Evolutionary conservation across 768 basidiomycete species (phyloP).

Genomic region (Lentinus tigrinus): DNA sequence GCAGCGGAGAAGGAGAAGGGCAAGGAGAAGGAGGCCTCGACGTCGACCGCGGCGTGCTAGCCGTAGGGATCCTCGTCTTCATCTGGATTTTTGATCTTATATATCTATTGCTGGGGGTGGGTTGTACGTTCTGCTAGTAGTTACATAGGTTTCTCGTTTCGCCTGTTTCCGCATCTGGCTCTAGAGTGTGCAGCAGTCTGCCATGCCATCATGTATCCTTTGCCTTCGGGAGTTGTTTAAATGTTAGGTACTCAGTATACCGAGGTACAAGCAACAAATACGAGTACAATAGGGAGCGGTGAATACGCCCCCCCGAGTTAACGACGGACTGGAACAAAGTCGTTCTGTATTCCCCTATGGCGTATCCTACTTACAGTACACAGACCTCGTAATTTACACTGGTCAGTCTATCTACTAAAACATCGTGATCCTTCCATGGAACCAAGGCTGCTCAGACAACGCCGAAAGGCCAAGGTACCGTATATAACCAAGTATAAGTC

Average conservation of each 20-base stretch:
- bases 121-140: not conserved
- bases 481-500: too few species aligned
- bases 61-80: not conserved
- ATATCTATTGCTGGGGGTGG: not conserved
- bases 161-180: not conserved
- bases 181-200: too few species aligned
- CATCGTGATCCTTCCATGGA: too few species aligned
- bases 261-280: too few species aligned
- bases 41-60: conserved; percentile 1
- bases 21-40: conserved; percentile 32
- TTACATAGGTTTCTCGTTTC: not conserved
- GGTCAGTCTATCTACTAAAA: conserved; percentile 1
- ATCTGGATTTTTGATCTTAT: not conserved
- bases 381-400: conserved; percentile 1
- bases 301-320: too few species aligned
- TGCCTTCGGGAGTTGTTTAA: too few species aligned
- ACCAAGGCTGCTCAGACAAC: too few species aligned
- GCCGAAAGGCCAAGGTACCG: too few species aligned
- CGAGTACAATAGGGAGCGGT: too few species aligned
- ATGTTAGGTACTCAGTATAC: not conserved
- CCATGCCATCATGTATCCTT: not conserved
- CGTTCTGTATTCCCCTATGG: not conserved
- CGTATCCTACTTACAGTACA: not conserved
- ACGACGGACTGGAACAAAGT: not conserved
- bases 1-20: conserved; percentile 35